Base-by-base conservation (phyloP, 2,329 filamentous ascomycete species). In the Coniella lustricola region DNA sequence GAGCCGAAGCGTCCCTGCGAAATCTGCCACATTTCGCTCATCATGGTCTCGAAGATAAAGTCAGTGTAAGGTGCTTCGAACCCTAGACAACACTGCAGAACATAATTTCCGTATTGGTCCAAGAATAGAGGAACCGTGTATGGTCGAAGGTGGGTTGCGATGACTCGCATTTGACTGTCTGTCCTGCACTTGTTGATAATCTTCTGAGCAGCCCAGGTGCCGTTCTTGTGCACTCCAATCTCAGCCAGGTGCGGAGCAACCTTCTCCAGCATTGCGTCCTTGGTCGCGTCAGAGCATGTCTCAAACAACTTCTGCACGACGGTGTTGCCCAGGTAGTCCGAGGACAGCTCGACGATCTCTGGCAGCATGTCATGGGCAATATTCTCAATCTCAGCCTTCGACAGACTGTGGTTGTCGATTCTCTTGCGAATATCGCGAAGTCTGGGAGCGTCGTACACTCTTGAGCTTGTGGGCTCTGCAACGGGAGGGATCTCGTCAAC, bases 281-380 rank as follows among this genome's bases (percentile, higher is more conserved):
- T 90, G 36, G 91, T 81, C 36, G 82, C 74, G 64, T 97, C 91
- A 0, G 89, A 93, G 71, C 93, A 97, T 69, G 88, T 89, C 66
- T 98, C 91, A 62, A 98, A 98, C 39, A 98, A 74, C 69, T 98
- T 98, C 70, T 98, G 93, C 16, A 98, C 91, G n/a, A 98, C 93
- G 0, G 93, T 98, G 70, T 98, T 98, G 58, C 93, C 93, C 29
- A 98, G 79, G 60, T 98, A 98, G 67, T 98, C 93, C 0, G 91
- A 95, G 2, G 93, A 79, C 20, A 98, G 75, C 67, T 98, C 93
- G 3, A 90, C 89, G 63, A 98, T 93, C 65, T 98, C 93, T 9
- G 91, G 89, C 14, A 98, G 79, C 93, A 98, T 98, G 54, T 88
- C 87, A 53, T 87, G 76, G 35, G 93, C 93, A 54, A 93, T 94